These are phyloP conservation scores for Kluyveromyces siamensis DNA, from an alignment of 805 yeast genomes.

Conservation along the genomic window DNA sequence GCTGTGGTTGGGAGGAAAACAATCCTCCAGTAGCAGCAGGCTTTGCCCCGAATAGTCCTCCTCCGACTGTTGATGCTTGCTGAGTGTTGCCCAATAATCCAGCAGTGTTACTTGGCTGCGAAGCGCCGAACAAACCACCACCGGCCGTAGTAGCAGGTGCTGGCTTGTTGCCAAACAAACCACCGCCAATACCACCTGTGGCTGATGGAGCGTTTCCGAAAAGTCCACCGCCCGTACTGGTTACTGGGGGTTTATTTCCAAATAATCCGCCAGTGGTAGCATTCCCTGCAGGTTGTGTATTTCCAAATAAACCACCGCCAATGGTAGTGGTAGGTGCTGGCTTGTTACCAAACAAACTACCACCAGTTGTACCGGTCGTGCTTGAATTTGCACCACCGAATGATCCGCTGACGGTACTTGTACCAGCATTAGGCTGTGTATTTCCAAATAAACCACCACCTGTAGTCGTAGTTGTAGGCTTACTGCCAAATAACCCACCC, in stretches of 20 bases:
- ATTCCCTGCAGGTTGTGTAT: conserved; percentile 10
- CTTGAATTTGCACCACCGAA: background rate
- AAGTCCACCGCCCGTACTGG: conserved; percentile 9
- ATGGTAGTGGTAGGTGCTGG: conserved; percentile 11
- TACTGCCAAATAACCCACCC: conserved; percentile 6
- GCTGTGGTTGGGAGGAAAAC: conserved; percentile 23
- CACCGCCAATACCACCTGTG: conserved; percentile 19
- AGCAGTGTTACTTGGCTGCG: background rate
- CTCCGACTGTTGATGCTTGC: conserved; percentile 17
- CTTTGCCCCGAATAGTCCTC: conserved; percentile 29
- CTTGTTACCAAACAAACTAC: conserved; percentile 30
- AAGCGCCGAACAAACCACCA: conserved; percentile 23
- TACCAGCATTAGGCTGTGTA: conserved; percentile 3
- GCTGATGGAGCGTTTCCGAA: conserved; percentile 4
- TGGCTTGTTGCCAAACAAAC: conserved; percentile 28
- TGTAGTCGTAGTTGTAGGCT: background rate
- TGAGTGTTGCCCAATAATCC: conserved; percentile 12
- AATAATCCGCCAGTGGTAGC: conserved; percentile 15
- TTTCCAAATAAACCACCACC: conserved; percentile 17
- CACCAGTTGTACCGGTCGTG: conserved; percentile 12
- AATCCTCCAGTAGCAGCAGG: conserved; percentile 21
- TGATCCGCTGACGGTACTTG: background rate
- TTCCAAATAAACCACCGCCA: conserved; percentile 32
- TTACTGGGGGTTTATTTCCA: conserved; percentile 13
- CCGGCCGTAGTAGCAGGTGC: conserved; percentile 10